Evolutionary conservation across 495 filamentous ascomycete species (phyloP).

Genomic region (Penicillium fimorum): DNA sequence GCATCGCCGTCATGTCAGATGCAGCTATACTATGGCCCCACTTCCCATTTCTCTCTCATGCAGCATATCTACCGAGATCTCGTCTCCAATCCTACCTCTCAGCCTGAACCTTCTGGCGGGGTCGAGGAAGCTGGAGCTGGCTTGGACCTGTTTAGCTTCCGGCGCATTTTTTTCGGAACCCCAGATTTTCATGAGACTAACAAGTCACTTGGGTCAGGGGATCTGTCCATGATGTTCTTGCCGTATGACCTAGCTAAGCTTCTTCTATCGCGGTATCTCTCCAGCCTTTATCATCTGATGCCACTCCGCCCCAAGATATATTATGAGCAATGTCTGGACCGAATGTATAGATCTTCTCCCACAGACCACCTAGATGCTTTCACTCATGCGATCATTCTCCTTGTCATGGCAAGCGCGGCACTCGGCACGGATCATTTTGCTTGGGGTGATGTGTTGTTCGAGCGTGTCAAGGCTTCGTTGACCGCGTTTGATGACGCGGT

Average conservation of each 20-base stretch:
- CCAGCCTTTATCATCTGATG: conserved; percentile 34
- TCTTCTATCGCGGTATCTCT: conserved; percentile 37
- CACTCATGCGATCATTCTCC: conserved; percentile 30
- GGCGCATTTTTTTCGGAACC: conserved; percentile 46
- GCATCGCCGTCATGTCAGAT: conserved; percentile 45
- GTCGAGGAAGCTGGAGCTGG: conserved; percentile 47
- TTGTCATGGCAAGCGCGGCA: conserved; percentile 34
- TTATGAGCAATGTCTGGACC: conserved; percentile 32
- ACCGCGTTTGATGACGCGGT: conserved; percentile 41
- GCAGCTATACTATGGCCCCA: conserved; percentile 48
- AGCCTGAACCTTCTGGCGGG: conserved; percentile 28
- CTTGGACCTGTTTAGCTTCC: conserved; percentile 45
- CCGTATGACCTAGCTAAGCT: conserved; percentile 36
- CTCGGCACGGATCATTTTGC: conserved; percentile 35
- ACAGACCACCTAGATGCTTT: conserved; percentile 25
- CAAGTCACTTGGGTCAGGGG: conserved; percentile 12
- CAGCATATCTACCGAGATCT: conserved; percentile 45
- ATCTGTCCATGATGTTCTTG: conserved; percentile 36
- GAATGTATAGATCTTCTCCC: conserved; percentile 30
- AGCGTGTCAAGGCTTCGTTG: conserved; percentile 39
- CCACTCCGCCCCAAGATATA: conserved; percentile 31
- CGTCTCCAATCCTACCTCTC: conserved; percentile 28
- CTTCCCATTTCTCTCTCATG: conserved; percentile 47
- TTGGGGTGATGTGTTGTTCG: conserved; percentile 43
- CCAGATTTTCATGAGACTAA: conserved; percentile 33